Percentiles rank a stretch among this genome's conserved stretches.
These are phyloP conservation scores for Papilionanthe hybrid DNA, from an alignment of 116 monocot species.

Conservation along the genomic window DNA sequence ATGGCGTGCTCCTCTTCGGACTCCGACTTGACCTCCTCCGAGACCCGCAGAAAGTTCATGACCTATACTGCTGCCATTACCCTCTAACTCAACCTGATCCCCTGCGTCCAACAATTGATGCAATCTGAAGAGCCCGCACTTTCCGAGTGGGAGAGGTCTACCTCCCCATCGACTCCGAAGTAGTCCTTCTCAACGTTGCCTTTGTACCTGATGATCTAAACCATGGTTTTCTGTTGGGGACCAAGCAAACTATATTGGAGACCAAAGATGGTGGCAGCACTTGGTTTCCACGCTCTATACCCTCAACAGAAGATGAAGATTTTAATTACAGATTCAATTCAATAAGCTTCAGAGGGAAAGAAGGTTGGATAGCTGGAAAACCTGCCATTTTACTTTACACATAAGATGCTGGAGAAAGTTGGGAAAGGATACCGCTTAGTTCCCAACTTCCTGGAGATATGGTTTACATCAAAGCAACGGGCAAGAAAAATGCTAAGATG, in stretches of 20 bases:
- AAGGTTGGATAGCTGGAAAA: constrained; percentile 97
- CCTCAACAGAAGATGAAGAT: constrained; percentile 93
- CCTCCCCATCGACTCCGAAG: constrained; percentile 84
- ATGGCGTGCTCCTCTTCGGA: constrained; percentile 17
- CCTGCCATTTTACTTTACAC: constrained; percentile 88
- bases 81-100: constrained; percentile 22
- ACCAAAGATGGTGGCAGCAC: constrained; percentile 91
- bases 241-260: constrained; percentile 92
- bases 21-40: constrained; percentile 8
- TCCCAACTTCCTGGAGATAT: constrained; percentile 90
- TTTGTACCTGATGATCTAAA: constrained; percentile 80
- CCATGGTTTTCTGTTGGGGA: constrained; percentile 93
- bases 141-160: constrained; percentile 86
- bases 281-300: constrained; percentile 76
- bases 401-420: constrained; percentile 82
- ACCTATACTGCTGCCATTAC: constrained; percentile 54
- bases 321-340: constrained; percentile 98
- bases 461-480: constrained; percentile 90
- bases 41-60: constrained; percentile 50
- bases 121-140: constrained; percentile 56
- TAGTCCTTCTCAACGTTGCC: constrained; percentile 84
- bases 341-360: constrained; percentile 82
- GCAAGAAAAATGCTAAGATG: constrained; percentile 92
- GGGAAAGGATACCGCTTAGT: constrained; percentile 89
- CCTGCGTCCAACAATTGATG: constrained; percentile 10